Conservation (phyloP, 768 basidiomycete species). For the Hericium coralloides region DNA sequence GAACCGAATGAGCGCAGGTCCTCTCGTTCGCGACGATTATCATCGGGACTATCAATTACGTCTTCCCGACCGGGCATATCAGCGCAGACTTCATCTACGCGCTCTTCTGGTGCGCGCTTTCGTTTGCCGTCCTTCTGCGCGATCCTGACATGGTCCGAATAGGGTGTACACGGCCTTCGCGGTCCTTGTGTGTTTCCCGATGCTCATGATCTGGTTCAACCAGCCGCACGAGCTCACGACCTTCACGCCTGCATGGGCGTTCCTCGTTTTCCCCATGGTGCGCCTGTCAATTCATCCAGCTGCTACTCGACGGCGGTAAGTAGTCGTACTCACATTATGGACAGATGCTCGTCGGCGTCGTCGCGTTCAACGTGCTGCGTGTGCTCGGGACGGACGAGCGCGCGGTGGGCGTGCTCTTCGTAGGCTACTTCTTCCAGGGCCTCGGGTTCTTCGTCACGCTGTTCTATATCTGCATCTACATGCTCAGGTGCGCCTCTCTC, state of each 20-base stretch:
- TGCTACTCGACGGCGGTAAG: too few relatives aligned
- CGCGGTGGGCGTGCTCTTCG: constrained; percentile 33
- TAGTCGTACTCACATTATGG: neutral
- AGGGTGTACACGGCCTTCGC: constrained; percentile 36
- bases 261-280: constrained; percentile 30
- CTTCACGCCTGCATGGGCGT: constrained; percentile 30
- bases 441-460: constrained; percentile 40
- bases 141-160: neutral
- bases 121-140: neutral
- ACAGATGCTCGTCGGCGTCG: constrained; percentile 40
- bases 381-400: constrained; percentile 29
- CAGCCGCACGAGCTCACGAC: constrained; percentile 33
- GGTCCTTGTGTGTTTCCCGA: constrained; percentile 32
- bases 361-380: constrained; percentile 34
- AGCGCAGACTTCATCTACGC: constrained; percentile 28
- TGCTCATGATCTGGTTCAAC: constrained; percentile 44
- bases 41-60: constrained; percentile 40
- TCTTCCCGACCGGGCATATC: constrained; percentile 28
- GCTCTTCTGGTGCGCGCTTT: constrained; percentile 32
- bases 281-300: neutral
- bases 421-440: constrained; percentile 43
- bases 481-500: constrained; percentile 28
- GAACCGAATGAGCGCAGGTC: constrained; percentile 20
- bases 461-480: constrained; percentile 41
- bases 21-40: constrained; percentile 43